Base-by-base conservation (phyloP, 108 stramenopile species). In the Conticribra guillardii region DNA sequence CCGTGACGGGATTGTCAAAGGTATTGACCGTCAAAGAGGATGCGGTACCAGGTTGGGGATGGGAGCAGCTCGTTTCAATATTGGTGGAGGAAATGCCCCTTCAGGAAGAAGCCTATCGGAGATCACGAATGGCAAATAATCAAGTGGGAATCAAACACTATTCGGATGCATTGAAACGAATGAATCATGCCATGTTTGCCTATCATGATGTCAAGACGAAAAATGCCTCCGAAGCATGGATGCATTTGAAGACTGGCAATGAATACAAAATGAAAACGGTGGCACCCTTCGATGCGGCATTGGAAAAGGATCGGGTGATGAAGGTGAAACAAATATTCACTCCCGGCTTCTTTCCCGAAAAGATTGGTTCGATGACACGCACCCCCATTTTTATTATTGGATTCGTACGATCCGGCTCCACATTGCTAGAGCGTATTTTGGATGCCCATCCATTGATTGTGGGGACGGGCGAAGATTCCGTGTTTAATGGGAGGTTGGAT, bases 341-440 rank as follows among this genome's bases (percentile, higher is more conserved):
- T 1, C 28, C 44, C 5, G 81, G 83, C 1, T 94, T 94, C 61
- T 94, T 84, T 68, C 89, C 93, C 8, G 48, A 65, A 44, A 74
- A 65, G 0, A 79, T 91, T 24, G 90, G 90, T 23, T 90, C 87
- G 30, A 22, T 78, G 46, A 69, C 86, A 17, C 49, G 64, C 4
- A 68, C 61, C 18, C 94, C 90, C 21, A 89, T 96, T 45, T 96
- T 96, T 64, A 85, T 96, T 54, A 87, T 96, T 77, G 95, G 95
- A 8, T 91, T 96, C 79, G 87, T 88, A 8, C 60, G 95, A 27
- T 86, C 86, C 58, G 95, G 95, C 34, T 92, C 91, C 2, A 96
- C 95, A 19, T 76, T 96, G 15, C 50, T 96, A 61, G 95, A 96
- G 52, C 70, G 89, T 48, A 89, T 96, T 17, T 65, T 96, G 29